Conservation (phyloP, 768 basidiomycete genomes). For the Sporobolomyces pararoseus region DNA sequence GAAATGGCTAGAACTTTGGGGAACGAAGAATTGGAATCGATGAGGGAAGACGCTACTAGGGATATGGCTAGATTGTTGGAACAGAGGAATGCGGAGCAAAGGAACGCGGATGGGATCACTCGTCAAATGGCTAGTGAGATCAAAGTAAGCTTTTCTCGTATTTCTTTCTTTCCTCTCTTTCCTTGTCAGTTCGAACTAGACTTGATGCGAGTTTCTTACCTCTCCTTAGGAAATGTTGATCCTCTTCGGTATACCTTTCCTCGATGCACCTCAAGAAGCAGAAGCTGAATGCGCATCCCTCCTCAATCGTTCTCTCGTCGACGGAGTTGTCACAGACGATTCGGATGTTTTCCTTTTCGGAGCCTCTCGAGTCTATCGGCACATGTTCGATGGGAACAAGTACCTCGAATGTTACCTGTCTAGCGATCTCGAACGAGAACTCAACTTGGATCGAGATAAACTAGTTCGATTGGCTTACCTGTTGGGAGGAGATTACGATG, state of each 20-base stretch:
- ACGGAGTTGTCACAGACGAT: constrained; percentile 98
- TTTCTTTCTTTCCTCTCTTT: too few relatives aligned
- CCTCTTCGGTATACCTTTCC: constrained; percentile 93
- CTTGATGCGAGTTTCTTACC: neutral
- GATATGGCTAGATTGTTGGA: constrained; percentile 77
- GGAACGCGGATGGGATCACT: constrained; percentile 91
- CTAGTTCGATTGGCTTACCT: constrained; percentile 87
- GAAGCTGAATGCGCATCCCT: constrained; percentile 97
- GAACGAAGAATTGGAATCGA: constrained; percentile 73
- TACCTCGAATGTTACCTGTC: constrained; percentile 93
- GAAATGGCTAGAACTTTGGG: constrained; percentile 86
- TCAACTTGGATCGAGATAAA: constrained; percentile 78
- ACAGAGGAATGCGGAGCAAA: constrained; percentile 80
- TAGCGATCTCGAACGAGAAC: constrained; percentile 76
- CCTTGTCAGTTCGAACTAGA: too few relatives aligned
- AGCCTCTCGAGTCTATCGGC: constrained; percentile 90
- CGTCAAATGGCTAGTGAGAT: constrained; percentile 89
- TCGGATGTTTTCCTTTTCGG: constrained; percentile 99
- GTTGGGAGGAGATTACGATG: constrained; percentile 93
- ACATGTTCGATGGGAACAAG: constrained; percentile 99
- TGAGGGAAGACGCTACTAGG: constrained; percentile 82
- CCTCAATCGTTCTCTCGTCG: constrained; percentile 75
- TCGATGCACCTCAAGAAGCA: constrained; percentile 98
- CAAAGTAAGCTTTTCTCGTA: constrained; percentile 53
- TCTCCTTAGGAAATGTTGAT: constrained; percentile 70